Evolutionary conservation across 1,139 yeast genomes (phyloP).

Genomic region (Kodamaea plutei): DNA sequence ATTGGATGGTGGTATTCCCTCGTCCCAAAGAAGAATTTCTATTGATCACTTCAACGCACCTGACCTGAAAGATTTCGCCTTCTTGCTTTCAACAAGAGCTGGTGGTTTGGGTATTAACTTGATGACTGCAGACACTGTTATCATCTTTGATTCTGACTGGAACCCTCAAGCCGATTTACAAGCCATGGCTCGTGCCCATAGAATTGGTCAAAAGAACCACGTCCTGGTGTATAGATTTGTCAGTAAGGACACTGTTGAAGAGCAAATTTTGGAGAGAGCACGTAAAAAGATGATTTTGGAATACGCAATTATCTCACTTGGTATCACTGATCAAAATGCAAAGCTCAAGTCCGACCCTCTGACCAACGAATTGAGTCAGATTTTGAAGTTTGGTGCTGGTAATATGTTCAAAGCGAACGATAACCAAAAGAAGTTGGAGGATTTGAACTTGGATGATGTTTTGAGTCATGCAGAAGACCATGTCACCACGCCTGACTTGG

Average conservation of each 20-base stretch:
- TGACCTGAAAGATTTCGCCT: conserved; percentile 88
- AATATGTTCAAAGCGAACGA: conserved; percentile 93
- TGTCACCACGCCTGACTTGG: conserved; percentile 91
- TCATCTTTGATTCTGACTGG: conserved; percentile 98
- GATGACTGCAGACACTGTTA: conserved; percentile 98
- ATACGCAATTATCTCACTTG: conserved; percentile 93
- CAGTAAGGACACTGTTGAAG: conserved; percentile 95
- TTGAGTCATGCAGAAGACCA: conserved; percentile 97
- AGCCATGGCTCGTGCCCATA: conserved; percentile 99
- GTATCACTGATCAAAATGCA: conserved; percentile 73
- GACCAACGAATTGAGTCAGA: conserved; percentile 82
- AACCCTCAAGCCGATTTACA: conserved; percentile 98
- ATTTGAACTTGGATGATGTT: conserved; percentile 92
- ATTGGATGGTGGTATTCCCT: conserved; percentile 94
- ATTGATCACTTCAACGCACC: conserved; percentile 97
- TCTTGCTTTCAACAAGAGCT: conserved; percentile 89
- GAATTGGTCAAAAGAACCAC: conserved; percentile 97
- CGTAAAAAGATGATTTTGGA: conserved; percentile 97
- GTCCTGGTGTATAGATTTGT: conserved; percentile 96
- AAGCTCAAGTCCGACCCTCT: conserved; percentile 64
- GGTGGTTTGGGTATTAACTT: conserved; percentile 98
- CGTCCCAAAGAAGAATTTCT: conserved; percentile 87
- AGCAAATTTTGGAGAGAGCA: conserved; percentile 93
- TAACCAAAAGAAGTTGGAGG: conserved; percentile 92
- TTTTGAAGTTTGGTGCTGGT: conserved; percentile 96